Conservation (phyloP, 116 monocot species). For the Dioscorea cayenensis region DNA sequence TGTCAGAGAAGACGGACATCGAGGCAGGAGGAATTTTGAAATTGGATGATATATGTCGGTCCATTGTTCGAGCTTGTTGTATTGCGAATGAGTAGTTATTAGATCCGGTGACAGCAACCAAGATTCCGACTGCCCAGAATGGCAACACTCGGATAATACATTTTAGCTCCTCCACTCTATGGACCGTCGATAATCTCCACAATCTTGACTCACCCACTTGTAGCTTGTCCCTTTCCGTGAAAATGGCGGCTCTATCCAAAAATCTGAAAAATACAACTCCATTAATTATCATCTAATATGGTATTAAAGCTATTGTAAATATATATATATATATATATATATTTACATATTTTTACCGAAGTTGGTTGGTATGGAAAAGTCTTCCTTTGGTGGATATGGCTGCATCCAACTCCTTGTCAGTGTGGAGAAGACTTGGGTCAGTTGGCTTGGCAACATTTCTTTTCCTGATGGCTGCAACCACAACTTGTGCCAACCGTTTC, state of each 20-base stretch:
- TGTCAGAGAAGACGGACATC: slow-evolving; percentile 59
- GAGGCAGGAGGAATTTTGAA: slow-evolving; percentile 75
- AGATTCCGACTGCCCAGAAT: slow-evolving; percentile 57
- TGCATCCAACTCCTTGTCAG: slow-evolving; percentile 46
- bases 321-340: too few species aligned
- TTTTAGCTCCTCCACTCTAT: slow-evolving; percentile 64
- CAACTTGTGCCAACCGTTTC: slow-evolving; percentile 50
- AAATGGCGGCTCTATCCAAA: slow-evolving; percentile 56
- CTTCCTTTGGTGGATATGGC: slow-evolving; percentile 41
- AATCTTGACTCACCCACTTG: slow-evolving; percentile 15
- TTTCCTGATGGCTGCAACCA: slow-evolving; percentile 61
- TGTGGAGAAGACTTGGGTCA: slow-evolving; percentile 22
- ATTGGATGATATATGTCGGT: slow-evolving; percentile 46
- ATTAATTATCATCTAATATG: too few species aligned
- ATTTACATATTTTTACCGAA: slow-evolving; percentile 19
- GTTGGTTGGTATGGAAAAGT: slow-evolving; percentile 44
- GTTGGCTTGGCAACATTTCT: slow-evolving; percentile 18
- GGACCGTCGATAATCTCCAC: slow-evolving; percentile 57
- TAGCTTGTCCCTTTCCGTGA: slow-evolving; percentile 26
- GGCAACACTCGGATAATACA: slow-evolving; percentile 49
- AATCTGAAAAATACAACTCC: slow-evolving; percentile 23
- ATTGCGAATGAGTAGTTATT: slow-evolving; percentile 76
- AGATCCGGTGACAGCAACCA: slow-evolving; percentile 43
- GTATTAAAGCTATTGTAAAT: too few species aligned
- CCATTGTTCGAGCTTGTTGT: slow-evolving; percentile 78